A percentile compares a stretch with the other conserved stretches of the same genome.
Evolutionary conservation across 805 yeast species (phyloP).

Genomic region (Kockiozyma suomiensis): DNA sequence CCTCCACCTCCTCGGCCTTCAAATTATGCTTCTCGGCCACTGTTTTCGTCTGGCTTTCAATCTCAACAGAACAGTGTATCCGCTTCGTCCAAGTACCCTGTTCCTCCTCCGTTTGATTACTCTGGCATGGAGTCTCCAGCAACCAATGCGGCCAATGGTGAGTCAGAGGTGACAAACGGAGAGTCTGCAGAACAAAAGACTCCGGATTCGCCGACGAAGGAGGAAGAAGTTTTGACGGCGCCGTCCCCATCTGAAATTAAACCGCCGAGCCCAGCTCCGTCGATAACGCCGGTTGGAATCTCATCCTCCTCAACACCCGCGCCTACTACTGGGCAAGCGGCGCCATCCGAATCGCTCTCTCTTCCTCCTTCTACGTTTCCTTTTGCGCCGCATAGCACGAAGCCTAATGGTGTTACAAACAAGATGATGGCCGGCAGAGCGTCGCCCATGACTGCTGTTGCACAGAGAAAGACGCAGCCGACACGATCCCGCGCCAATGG

Average conservation of each 20-base stretch:
- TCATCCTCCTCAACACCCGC: not conserved
- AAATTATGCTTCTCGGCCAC: not conserved
- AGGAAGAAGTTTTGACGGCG: not conserved
- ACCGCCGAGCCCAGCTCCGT: slow-evolving; percentile 1
- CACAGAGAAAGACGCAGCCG: slow-evolving; percentile 3
- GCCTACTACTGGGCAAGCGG: not conserved
- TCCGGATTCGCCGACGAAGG: not conserved
- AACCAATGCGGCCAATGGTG: not conserved
- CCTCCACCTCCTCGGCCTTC: slow-evolving; percentile 8
- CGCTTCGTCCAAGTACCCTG: slow-evolving; percentile 1
- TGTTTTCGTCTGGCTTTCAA: not conserved
- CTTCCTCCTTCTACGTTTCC: slow-evolving; percentile 34
- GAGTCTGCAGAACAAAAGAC: not conserved
- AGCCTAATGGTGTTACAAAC: not conserved
- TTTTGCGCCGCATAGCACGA: slow-evolving; percentile 10
- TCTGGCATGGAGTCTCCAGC: not conserved
- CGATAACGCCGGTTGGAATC: too few relatives aligned
- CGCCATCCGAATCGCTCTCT: slow-evolving; percentile 12
- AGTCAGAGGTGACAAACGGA: not conserved
- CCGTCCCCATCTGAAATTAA: not conserved
- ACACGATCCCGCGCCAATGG: slow-evolving; percentile 7
- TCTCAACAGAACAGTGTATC: not conserved
- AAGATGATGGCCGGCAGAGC: slow-evolving; percentile 5
- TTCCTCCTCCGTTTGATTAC: slow-evolving; percentile 9
- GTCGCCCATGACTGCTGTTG: slow-evolving; percentile 17